A percentile compares a stretch with the other conserved stretches of the same genome.
Conservation (phyloP, 495 filamentous ascomycete species). For the Penicillium egyptiacum region DNA sequence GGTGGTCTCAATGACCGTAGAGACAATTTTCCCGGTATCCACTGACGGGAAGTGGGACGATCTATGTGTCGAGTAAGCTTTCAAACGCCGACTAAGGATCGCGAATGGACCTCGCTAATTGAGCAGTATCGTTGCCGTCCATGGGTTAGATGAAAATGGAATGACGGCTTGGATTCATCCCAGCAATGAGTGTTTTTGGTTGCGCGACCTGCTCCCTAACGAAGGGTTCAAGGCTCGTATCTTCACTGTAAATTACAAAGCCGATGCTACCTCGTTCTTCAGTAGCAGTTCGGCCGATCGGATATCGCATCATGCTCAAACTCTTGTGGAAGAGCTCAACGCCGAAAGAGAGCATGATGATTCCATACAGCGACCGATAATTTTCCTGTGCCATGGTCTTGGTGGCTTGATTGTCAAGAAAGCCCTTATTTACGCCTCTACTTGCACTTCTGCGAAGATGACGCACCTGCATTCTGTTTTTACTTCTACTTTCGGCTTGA, state of each 20-base stretch:
- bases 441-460: constrained; percentile 6
- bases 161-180: constrained; percentile 9
- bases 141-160: background rate
- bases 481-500: constrained; percentile 17
- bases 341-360: constrained; percentile 13
- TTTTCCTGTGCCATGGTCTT: constrained; percentile 22
- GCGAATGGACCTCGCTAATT: background rate
- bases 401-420: constrained; percentile 20
- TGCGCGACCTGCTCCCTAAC: constrained; percentile 20
- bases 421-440: constrained; percentile 16
- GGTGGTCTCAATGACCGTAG: background rate
- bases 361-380: constrained; percentile 16
- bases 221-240: constrained; percentile 12
- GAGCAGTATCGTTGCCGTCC: constrained; percentile 5
- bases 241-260: constrained; percentile 19
- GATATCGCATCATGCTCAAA: constrained; percentile 18
- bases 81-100: background rate
- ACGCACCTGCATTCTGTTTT: constrained; percentile 15
- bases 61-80: constrained; percentile 6
- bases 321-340: constrained; percentile 15
- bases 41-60: background rate
- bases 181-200: constrained; percentile 14
- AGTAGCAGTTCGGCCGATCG: constrained; percentile 18
- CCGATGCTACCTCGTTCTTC: constrained; percentile 15
- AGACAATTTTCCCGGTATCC: constrained; percentile 3